Percentiles rank a stretch among this genome's conserved stretches.
These are phyloP conservation scores for Colletotrichum sp. DNA, from an alignment of 2,329 filamentous ascomycete species.

Conservation along the genomic window DNA sequence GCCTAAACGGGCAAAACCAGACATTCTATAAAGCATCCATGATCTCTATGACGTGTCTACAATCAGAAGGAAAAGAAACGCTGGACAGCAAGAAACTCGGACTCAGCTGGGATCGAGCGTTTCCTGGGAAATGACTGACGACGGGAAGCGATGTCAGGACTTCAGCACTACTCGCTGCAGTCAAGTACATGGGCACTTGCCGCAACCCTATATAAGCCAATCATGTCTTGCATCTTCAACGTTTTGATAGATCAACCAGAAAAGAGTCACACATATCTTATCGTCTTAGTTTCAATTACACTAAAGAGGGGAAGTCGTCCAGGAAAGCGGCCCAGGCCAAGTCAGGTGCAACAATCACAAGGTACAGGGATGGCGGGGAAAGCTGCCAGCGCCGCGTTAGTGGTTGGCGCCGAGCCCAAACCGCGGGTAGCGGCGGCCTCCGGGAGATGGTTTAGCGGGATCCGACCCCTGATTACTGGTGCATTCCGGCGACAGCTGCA, in stretches of 20 bases:
- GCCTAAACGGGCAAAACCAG: not conserved
- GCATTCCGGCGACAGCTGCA: conserved; percentile 6
- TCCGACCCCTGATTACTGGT: not conserved
- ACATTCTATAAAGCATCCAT: not conserved
- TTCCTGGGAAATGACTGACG: not conserved
- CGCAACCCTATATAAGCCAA: not conserved
- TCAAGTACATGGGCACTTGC: not conserved
- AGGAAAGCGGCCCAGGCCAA: not conserved
- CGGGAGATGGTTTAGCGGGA: conserved; percentile 14
- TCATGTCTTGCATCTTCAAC: not conserved
- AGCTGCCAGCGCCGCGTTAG: not conserved
- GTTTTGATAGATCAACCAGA: not conserved
- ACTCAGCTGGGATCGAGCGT: not conserved
- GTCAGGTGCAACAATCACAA: not conserved
- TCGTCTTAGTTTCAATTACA: not conserved
- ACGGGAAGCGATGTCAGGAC: not conserved
- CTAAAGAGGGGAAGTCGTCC: not conserved
- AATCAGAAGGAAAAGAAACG: not conserved
- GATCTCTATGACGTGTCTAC: not conserved
- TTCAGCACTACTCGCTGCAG: not conserved
- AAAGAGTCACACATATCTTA: not conserved
- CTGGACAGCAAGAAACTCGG: not conserved
- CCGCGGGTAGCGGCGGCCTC: conserved; percentile 18
- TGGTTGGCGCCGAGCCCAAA: not conserved
- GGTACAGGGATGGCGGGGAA: not conserved